Evolutionary conservation across 2,329 filamentous ascomycete species (phyloP), one percentile per base, ranked within the genome.

Genomic region (Magnaporthiopsis incrustans): DNA sequence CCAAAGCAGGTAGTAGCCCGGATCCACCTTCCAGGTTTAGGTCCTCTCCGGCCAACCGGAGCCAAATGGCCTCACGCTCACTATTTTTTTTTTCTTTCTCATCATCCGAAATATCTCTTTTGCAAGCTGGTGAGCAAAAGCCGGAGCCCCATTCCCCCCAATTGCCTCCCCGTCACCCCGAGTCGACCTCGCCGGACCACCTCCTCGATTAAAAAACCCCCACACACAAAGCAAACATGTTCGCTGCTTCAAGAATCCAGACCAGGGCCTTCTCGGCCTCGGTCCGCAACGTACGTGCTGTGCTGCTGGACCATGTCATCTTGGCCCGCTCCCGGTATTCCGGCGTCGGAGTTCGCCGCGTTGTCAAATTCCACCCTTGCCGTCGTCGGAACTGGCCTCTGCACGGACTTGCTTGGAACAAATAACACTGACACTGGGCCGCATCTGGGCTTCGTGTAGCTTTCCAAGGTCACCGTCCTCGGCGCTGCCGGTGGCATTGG

Each of bases 401-500:
- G 15, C 22, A 25, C 8, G 10, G 15, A 22, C 38, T 22, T 22
- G 38, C 18, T 22, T 53, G 44, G 44, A 10, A 53, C 44, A n/a
- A 12, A n/a, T 53, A 22, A 22, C 44, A 53, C 44, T 53, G n/a
- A 53, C 44, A n/a, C 44, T 53, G 44, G 2, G 44, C 22, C 63
- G n/a, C 64, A 61, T 10, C 64, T n/a, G 64, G 50, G 60, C 64
- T 61, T 33, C 4, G 30, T 62, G 59, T 70, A 99, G 95, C 87
- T 92, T 76, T 96, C 93, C 81, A 98, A 98, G 87, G 95, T 99
- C 74, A 88, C 93, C 76, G 92, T 99, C 72, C 91, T 98, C 78
- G 95, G 95, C 84, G 95, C 95, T 72, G 90, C 90, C 75, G 95
- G 95, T 82, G 95, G 95, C 81, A 99, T 99, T 82, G 95, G 95